phyloP scores from a whole-genome alignment of 129 eudicot species.

The Calendula officinalis region DNA sequence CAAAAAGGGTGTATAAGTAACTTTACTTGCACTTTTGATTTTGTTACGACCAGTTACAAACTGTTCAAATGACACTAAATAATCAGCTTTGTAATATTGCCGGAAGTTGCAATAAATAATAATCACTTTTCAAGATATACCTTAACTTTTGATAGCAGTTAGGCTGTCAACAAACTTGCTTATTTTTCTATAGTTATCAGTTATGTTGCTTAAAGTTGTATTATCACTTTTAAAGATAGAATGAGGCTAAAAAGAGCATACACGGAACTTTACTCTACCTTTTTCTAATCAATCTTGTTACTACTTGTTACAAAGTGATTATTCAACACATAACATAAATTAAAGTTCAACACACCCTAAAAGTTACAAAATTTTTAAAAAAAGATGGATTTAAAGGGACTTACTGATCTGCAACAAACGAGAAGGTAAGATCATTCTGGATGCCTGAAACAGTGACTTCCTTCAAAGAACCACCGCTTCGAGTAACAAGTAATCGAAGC shows the following conservation, averaged over 20 bases:
- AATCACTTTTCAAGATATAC: no score
- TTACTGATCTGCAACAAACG: conserved; percentile 75
- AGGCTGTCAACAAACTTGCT: no score
- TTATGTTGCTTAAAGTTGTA: background rate
- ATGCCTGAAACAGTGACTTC: conserved; percentile 60
- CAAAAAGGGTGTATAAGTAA: no score
- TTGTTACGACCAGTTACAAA: no score
- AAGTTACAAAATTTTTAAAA: background rate
- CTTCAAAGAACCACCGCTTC: conserved; percentile 52
- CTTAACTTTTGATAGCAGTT: no score
- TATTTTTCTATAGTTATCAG: background rate
- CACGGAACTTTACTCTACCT: background rate
- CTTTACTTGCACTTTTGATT: no score
- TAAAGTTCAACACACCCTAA: background rate
- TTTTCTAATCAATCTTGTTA: background rate
- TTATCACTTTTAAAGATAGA: background rate
- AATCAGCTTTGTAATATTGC: no score
- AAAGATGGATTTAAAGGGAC: conserved; percentile 12
- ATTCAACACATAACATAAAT: background rate
- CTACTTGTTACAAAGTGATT: background rate
- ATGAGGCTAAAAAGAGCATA: background rate
- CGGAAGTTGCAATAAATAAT: no score
- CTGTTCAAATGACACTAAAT: no score
- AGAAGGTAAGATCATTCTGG: conserved; percentile 43
- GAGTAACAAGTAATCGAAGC: conserved; percentile 50